phyloP scores from a whole-genome alignment of 768 basidiomycete species.

The Multifurca ochricompacta region DNA sequence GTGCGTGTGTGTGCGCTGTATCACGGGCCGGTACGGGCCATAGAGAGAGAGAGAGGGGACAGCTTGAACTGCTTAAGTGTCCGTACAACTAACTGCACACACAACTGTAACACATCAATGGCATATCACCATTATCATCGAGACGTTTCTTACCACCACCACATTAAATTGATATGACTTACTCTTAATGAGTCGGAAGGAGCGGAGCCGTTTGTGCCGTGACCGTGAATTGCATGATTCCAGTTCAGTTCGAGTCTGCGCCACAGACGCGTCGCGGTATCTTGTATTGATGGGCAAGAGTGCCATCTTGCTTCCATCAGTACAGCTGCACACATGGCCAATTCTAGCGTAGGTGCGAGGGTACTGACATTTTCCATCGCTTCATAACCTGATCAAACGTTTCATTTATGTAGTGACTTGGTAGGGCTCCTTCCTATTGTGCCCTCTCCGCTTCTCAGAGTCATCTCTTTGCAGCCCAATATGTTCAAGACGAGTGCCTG shows the following conservation, averaged over 20 bases:
- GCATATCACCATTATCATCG: too few species aligned
- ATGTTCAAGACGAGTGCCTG: conserved; percentile 12
- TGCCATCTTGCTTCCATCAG: not conserved
- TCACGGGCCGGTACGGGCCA: too few species aligned
- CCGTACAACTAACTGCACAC: too few species aligned
- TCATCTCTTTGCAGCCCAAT: conserved; percentile 8
- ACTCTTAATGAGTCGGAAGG: too few species aligned
- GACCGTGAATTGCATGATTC: too few species aligned
- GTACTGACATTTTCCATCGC: not conserved
- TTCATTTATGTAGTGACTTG: conserved; percentile 6
- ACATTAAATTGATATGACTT: too few species aligned
- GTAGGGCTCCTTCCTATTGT: not conserved
- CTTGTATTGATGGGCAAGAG: not conserved
- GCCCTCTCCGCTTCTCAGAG: not conserved
- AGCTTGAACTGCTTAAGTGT: too few species aligned
- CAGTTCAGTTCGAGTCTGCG: not conserved
- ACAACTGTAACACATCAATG: too few species aligned
- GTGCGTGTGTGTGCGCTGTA: too few species aligned
- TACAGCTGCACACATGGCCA: conserved; percentile 1
- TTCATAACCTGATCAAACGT: not conserved
- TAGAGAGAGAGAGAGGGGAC: too few species aligned
- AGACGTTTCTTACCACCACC: too few species aligned
- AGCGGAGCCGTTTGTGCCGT: too few species aligned
- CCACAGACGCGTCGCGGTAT: not conserved
- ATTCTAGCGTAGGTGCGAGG: conserved; percentile 6